Conservation (phyloP, 768 basidiomycete species). For the Hortiboletus flavorubellus region DNA sequence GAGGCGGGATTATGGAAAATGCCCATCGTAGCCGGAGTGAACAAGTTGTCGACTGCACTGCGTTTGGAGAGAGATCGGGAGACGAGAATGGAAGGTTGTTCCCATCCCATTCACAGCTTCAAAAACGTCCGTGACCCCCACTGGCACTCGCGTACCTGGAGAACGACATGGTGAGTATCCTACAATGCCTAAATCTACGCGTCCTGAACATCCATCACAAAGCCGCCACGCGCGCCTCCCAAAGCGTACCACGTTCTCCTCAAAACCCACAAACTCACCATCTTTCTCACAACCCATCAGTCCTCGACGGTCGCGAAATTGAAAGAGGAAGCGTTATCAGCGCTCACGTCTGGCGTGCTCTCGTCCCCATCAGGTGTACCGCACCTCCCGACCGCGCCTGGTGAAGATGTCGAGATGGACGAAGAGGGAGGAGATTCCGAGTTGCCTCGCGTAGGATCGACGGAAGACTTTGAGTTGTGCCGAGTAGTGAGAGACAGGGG, state of each 20-base stretch:
- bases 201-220: not conserved
- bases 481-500: slow-evolving; percentile 51
- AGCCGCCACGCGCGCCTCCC: slow-evolving; percentile 55
- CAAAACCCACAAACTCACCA: slow-evolving; percentile 69
- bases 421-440: slow-evolving; percentile 8
- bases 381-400: slow-evolving; percentile 29
- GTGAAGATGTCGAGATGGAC: slow-evolving; percentile 24
- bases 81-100: slow-evolving; percentile 25
- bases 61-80: slow-evolving; percentile 16
- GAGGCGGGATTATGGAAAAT: slow-evolving; percentile 48
- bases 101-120: slow-evolving; percentile 7
- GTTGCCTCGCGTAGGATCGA: slow-evolving; percentile 35
- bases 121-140: not conserved
- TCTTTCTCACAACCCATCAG: slow-evolving; percentile 56
- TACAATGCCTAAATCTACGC: not conserved
- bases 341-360: slow-evolving; percentile 49
- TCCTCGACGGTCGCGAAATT: slow-evolving; percentile 53
- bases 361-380: slow-evolving; percentile 25
- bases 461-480: slow-evolving; percentile 64
- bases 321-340: slow-evolving; percentile 61
- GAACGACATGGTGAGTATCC: slow-evolving; percentile 19
- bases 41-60: slow-evolving; percentile 3
- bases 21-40: slow-evolving; percentile 43
- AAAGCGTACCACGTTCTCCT: slow-evolving; percentile 67
- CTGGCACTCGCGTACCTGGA: not conserved